phyloP scores from a whole-genome alignment of 768 basidiomycete genomes.

The Postia placenta region DNA sequence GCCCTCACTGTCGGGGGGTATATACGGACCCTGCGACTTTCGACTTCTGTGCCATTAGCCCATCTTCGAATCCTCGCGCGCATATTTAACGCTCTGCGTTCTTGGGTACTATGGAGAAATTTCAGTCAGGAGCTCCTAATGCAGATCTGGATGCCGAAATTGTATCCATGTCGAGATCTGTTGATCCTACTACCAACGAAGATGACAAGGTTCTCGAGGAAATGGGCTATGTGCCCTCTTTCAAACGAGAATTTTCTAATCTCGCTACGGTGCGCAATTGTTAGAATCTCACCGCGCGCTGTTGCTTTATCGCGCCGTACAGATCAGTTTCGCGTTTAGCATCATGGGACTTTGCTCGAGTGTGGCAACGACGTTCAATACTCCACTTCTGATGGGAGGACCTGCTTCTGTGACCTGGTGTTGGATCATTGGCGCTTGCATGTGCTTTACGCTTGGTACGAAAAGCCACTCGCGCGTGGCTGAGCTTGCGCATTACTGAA shows the following conservation, averaged over 20 bases:
- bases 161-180: too few species aligned
- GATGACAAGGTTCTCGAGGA: slow-evolving; percentile 63
- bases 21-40: too few species aligned
- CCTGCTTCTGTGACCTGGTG: slow-evolving; percentile 76
- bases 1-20: too few species aligned
- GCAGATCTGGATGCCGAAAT: too few species aligned
- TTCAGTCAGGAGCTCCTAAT: too few species aligned
- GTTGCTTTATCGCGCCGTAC: not conserved
- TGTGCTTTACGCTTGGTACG: slow-evolving; percentile 65
- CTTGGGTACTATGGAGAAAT: too few species aligned
- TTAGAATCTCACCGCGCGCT: not conserved
- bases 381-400: slow-evolving; percentile 61
- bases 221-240: slow-evolving; percentile 70
- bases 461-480: too few species aligned
- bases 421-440: slow-evolving; percentile 64
- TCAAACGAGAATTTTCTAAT: slow-evolving; percentile 81
- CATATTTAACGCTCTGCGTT: too few species aligned
- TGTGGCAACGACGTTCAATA: slow-evolving; percentile 75
- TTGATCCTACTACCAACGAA: too few species aligned
- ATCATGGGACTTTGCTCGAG: slow-evolving; percentile 79
- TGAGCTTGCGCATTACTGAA: not conserved
- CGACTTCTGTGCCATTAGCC: too few species aligned
- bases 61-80: too few species aligned
- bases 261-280: slow-evolving; percentile 54
- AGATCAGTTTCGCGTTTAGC: slow-evolving; percentile 74